phyloP scores from a whole-genome alignment of 2,329 filamentous ascomycete species.

The Capronia americana region DNA sequence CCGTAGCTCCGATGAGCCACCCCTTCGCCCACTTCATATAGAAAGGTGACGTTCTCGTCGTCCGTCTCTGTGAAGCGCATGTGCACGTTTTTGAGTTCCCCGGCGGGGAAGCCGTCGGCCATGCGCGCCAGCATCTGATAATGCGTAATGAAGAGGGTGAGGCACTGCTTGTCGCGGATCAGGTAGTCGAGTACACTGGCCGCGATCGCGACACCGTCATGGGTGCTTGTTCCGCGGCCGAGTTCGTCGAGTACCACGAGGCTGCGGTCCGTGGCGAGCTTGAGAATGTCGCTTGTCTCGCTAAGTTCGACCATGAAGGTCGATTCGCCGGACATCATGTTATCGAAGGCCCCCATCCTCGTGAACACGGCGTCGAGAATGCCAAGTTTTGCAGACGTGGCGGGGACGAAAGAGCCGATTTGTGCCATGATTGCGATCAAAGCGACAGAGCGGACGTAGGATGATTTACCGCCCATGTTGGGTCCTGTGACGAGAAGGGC shows the following conservation, averaged over 20 bases:
- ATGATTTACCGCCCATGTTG: slow-evolving; percentile 99
- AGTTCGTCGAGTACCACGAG: slow-evolving; percentile 95
- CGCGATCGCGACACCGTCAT: slow-evolving; percentile 95
- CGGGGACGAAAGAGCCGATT: slow-evolving; percentile 92
- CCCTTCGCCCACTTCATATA: slow-evolving; percentile 90
- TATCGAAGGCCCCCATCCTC: slow-evolving; percentile 94
- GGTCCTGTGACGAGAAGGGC: slow-evolving; percentile 92
- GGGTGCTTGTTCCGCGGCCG: slow-evolving; percentile 89
- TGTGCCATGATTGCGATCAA: slow-evolving; percentile 93
- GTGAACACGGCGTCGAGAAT: slow-evolving; percentile 92
- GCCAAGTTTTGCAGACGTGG: slow-evolving; percentile 73
- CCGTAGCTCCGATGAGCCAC: slow-evolving; percentile 95
- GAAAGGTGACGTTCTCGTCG: slow-evolving; percentile 84
- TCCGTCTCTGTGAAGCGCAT: slow-evolving; percentile 79
- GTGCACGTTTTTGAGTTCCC: slow-evolving; percentile 82
- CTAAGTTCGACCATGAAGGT: slow-evolving; percentile 99
- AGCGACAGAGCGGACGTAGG: slow-evolving; percentile 90
- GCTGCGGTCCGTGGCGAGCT: slow-evolving; percentile 80
- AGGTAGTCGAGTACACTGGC: slow-evolving; percentile 88
- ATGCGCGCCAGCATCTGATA: slow-evolving; percentile 86
- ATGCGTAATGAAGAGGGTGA: slow-evolving; percentile 96
- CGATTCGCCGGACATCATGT: slow-evolving; percentile 90
- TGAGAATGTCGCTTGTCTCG: slow-evolving; percentile 89
- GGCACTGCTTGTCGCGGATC: slow-evolving; percentile 72
- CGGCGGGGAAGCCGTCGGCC: slow-evolving; percentile 68